Conservation (phyloP, 805 yeast species). For the Saccharomycopsis javanensis region DNA sequence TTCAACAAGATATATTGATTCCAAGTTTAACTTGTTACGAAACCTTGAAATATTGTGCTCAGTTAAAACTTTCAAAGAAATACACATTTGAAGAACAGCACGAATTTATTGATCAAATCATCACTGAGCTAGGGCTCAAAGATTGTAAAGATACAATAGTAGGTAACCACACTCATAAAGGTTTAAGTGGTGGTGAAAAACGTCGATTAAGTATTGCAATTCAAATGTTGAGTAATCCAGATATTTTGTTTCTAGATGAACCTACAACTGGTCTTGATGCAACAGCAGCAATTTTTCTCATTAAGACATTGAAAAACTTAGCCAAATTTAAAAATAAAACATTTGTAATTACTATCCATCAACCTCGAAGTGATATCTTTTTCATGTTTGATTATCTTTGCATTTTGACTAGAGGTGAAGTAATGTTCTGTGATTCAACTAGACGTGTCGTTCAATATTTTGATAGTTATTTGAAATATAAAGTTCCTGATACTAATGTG, state of each 20-base stretch:
- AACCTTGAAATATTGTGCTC: constrained; percentile 61
- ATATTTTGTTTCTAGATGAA: constrained; percentile 70
- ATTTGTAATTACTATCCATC: constrained; percentile 69
- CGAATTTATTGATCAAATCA: constrained; percentile 46
- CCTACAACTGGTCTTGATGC: constrained; percentile 87
- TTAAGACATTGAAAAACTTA: constrained; percentile 49
- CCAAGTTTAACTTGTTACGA: constrained; percentile 69
- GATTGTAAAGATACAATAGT: constrained; percentile 54
- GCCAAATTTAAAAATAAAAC: constrained; percentile 55
- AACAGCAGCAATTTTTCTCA: constrained; percentile 56
- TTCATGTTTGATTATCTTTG: constrained; percentile 58
- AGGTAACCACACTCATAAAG: constrained; percentile 39
- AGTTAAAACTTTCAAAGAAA: constrained; percentile 47
- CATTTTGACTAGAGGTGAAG: constrained; percentile 57
- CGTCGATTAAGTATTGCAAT: constrained; percentile 69
- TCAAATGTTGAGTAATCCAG: constrained; percentile 68
- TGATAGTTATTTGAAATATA: constrained; percentile 30
- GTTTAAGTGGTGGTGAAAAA: constrained; percentile 79
- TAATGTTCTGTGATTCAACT: constrained; percentile 38
- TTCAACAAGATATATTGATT: constrained; percentile 64
- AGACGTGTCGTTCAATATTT: constrained; percentile 41
- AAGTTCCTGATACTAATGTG: constrained; percentile 33
- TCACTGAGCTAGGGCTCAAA: constrained; percentile 54
- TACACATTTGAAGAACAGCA: constrained; percentile 35
- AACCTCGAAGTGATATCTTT: constrained; percentile 72